Evolutionary conservation across 2,329 filamentous ascomycete species (phyloP), one percentile per base, ranked within the genome.

Genomic region (Cladosporium sp.): DNA sequence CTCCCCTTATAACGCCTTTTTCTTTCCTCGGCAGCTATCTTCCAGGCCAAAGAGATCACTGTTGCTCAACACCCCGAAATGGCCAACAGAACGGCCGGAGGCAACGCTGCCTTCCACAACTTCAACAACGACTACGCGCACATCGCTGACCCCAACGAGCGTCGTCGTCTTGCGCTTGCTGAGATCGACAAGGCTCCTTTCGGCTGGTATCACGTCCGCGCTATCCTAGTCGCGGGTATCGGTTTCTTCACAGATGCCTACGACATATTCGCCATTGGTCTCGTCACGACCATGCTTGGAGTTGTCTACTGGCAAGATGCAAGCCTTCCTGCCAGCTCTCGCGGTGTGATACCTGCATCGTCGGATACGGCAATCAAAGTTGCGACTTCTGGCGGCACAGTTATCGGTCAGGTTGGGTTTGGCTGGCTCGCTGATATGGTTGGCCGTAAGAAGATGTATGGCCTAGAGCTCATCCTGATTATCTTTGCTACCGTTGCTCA

Each of bases 171-270:
- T 27, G 88, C 88, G 36, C 83, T 93, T 46, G 85, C 86, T 32
- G 85, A 91, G 69, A 85, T 92, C 59, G 87, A 92, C 72, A 52
- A 85, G 71, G 86, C 86, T 8, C 83, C 83, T 3, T 91, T 92
- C 54, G 85, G 87, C 62, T 92, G 87, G 86, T 88, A 90, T 65
- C 88, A 93, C 63, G 80, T 91, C 52, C 80, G 87, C 35, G 85
- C 87, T 51, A 79, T 87, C 48, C 71, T 87, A 7, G 87, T 92
- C 19, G 87, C 87, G 25, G 88, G 88, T 60, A 85, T 92, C 54
- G 88, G 88, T 59, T 93, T 94, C 80, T 93, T 93, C 70, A 92
- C 88, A 13, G 88, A 92, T 65, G 86, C 86, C 11, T 92, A 91
- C 69, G 65, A 67, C 51, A 88, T 90, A 72, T 93, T 93, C 68